Conservation (phyloP, 495 filamentous ascomycete species). For the Tuber calosporum region DNA sequence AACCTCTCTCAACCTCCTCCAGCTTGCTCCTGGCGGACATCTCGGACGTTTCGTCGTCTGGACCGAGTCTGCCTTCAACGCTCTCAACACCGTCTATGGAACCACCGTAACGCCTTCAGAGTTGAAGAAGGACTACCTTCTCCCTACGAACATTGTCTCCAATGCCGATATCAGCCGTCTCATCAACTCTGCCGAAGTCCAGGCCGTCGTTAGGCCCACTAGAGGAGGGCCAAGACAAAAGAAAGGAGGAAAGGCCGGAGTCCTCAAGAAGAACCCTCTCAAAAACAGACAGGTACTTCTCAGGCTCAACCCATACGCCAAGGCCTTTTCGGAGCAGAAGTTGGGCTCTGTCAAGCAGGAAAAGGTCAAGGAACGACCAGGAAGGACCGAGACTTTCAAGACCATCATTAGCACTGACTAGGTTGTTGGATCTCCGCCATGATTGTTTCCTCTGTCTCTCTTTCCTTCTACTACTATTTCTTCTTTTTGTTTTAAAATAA, state of each 20-base stretch:
- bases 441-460: constrained; percentile 10
- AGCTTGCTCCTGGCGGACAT: constrained; percentile 96
- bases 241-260: constrained; percentile 56
- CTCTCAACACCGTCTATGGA: constrained; percentile 93
- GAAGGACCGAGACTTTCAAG: constrained; percentile 37
- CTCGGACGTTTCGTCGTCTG: constrained; percentile 98
- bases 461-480: not conserved
- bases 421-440: constrained; percentile 16
- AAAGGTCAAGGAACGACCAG: constrained; percentile 37
- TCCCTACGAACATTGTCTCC: constrained; percentile 77
- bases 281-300: constrained; percentile 95
- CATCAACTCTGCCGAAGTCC: constrained; percentile 98
- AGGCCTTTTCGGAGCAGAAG: constrained; percentile 74
- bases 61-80: constrained; percentile 92
- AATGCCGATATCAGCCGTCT: constrained; percentile 91
- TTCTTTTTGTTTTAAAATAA: constrained; percentile 30
- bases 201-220: constrained; percentile 80
- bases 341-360: constrained; percentile 59
- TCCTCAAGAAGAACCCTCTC: constrained; percentile 99
- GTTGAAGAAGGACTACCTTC: constrained; percentile 96
- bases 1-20: constrained; percentile 93
- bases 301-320: constrained; percentile 93
- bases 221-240: constrained; percentile 86
- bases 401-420: constrained; percentile 35
- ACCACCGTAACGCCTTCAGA: constrained; percentile 72